A percentile compares a stretch with the other conserved stretches of the same genome.
Evolutionary conservation across 148 eudicot genomes (phyloP).

Genomic region (Vaccinium myrtillus): DNA sequence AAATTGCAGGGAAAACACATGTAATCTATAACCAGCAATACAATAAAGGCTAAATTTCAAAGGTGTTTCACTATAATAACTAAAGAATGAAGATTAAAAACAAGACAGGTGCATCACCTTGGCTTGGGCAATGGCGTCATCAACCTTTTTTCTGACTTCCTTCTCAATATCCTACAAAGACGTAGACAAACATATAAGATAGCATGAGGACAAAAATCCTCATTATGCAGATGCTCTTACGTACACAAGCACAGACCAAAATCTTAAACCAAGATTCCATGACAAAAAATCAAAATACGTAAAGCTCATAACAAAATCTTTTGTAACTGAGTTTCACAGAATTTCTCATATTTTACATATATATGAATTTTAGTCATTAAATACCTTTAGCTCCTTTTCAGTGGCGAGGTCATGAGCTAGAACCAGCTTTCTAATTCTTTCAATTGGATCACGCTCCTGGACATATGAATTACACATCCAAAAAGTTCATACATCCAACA

Average conservation of each 20-base stretch:
- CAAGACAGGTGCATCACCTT: conserved; percentile 34
- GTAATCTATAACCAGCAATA: neutral
- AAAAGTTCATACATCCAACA: conserved; percentile 2
- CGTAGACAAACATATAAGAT: conserved; percentile 18
- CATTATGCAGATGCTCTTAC: neutral
- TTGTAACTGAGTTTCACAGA: neutral
- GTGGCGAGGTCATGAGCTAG: conserved; percentile 74
- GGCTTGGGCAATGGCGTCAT: conserved; percentile 54
- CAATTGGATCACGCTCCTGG: conserved; percentile 97
- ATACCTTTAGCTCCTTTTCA: conserved; percentile 88
- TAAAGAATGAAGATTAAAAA: neutral
- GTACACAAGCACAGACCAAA: neutral
- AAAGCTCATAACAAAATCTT: neutral
- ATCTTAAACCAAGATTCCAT: neutral
- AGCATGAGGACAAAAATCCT: neutral
- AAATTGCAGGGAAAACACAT: conserved; percentile 16
- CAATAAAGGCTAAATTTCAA: neutral
- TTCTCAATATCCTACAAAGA: conserved; percentile 54
- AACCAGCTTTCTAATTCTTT: conserved; percentile 75
- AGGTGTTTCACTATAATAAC: neutral
- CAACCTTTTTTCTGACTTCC: conserved; percentile 54
- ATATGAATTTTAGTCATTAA: neutral
- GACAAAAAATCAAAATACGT: conserved; percentile 12
- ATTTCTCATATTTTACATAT: neutral
- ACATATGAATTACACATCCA: neutral